Base-by-base conservation (phyloP, 805 yeast species). In the Starmerella roubikii region DNA sequence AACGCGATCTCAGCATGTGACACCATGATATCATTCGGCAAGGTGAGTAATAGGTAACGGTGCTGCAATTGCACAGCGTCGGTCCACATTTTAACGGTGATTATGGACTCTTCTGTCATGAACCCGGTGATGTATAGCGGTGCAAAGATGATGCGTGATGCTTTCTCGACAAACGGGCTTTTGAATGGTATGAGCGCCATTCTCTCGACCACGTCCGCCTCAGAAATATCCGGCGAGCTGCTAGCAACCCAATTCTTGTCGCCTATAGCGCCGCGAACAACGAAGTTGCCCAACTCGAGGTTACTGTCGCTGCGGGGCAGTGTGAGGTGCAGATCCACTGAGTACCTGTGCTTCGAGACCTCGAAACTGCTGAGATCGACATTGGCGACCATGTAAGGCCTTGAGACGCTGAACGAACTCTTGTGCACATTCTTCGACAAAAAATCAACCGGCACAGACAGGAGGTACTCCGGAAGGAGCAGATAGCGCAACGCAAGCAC, bases 121-220 rank as follows among this genome's bases (percentile, higher is more conserved):
- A 49, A 36, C 3, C 60, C 61, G 3, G 45, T 30, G 7, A 56
- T 25, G 26, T 57, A 56, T 8, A 54, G 40, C 9, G 62, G 63
- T 4, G 55, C 32, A 21, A 48, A 49, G 13, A 52, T 22, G 8
- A 57, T 10, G 2, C 58, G 44, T 20, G 54, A 55, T 15, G 58
- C 13, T 3, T 39, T 13, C 27, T 58, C 58, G 16, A 57, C 38
- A 5, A 55, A 31, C 9, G 38, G 42, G 8, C 59, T 50, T 34
- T 38, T 42, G 46, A 43, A 60, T 1, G 61, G 60, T 32, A 61
- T 38, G 12, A 57, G 48, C 3, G 54, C 59, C 37, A 60, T 59
- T 18, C 39, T 27, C 35, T 43, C 46, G 11, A 41, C 39, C 2
- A 9, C 15, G 21, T 39, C 20, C 7, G 16, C 10, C 7, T 22